Base-by-base conservation (phyloP, 192 early-diverging fungal genomes). In the Geranomyces michiganensis region DNA sequence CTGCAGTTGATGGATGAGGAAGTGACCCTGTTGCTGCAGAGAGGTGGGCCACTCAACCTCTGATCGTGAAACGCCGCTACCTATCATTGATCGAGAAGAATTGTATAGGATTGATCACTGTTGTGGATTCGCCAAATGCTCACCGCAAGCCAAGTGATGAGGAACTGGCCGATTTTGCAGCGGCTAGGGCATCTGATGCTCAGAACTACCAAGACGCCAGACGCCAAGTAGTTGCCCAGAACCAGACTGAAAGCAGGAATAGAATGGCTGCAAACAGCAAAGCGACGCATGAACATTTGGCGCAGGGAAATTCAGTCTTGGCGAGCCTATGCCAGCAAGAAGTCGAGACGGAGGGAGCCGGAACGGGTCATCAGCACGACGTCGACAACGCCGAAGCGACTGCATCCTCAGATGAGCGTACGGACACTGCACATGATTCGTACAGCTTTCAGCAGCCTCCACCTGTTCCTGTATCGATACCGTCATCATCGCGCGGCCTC, bases 1-100 rank as follows among this genome's bases (percentile, higher is more conserved):
- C 76, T 94, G 1, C 36, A 84, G 8, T 77, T 95, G n/a, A 67
- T 90, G 27, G 87, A 87, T 15, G 93, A 94, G 60, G 92, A 94
- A 65, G 81, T 89, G 0, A 82, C 84, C 7, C 58, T 91, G 3
- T 72, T 92, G 1, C 55, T 82, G 51, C 70, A 72, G 22, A 74
- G 73, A 60, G 84, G 82, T 77, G 47, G 67, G 22, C 31, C 19
- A n/a, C n/a, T 47, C 46, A n/a, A n/a, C n/a, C n/a, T n/a, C n/a
- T n/a, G 47, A 48, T 48, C 47, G 13, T 48, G 47, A 48, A 15
- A 48, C n/a, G n/a, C 47, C 47, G 13, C n/a, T n/a, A 48, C 47
- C 47, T 48, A 48, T 48, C n/a, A n/a, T 27, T 31, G 19, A 62
- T 62, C 13, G 24, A 59, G 8, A 62, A 21, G 0, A 29, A 8